Percentiles rank a stretch among this genome's conserved stretches.
These are phyloP conservation scores for Beauveria caledonica DNA, from an alignment of 2,329 filamentous ascomycete species.

Conservation along the genomic window DNA sequence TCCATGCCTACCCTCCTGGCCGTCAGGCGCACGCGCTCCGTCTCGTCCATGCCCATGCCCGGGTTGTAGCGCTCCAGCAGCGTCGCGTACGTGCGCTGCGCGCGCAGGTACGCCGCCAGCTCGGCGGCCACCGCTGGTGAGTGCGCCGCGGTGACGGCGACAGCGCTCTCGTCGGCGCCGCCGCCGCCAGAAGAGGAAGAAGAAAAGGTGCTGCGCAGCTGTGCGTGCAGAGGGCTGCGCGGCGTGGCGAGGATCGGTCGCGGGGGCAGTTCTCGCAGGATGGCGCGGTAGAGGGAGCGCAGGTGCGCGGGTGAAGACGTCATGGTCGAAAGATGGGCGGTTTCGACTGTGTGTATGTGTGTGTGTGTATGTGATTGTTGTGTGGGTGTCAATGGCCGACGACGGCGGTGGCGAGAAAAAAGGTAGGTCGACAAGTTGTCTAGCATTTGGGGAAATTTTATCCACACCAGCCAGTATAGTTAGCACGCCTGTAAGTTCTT, in stretches of 20 bases:
- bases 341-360: neutral
- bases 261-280: slow-evolving; percentile 82
- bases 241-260: slow-evolving; percentile 47
- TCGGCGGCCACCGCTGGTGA: slow-evolving; percentile 54
- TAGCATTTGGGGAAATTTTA: neutral
- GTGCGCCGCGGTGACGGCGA: slow-evolving; percentile 14
- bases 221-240: slow-evolving; percentile 61
- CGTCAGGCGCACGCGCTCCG: slow-evolving; percentile 76
- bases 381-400: neutral
- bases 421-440: neutral
- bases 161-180: slow-evolving; percentile 17
- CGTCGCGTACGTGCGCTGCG: slow-evolving; percentile 76
- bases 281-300: slow-evolving; percentile 75
- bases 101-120: slow-evolving; percentile 68
- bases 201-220: slow-evolving; percentile 56
- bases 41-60: slow-evolving; percentile 76
- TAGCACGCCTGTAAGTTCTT: neutral
- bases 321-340: slow-evolving; percentile 17
- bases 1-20: slow-evolving; percentile 87
- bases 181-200: slow-evolving; percentile 14
- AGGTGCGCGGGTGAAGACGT: slow-evolving; percentile 39
- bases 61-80: slow-evolving; percentile 90
- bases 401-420: neutral
- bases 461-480: neutral
- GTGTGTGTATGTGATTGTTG: neutral